Base-by-base conservation (phyloP, 306 rosid genomes). In the Mimosa pudica region DNA sequence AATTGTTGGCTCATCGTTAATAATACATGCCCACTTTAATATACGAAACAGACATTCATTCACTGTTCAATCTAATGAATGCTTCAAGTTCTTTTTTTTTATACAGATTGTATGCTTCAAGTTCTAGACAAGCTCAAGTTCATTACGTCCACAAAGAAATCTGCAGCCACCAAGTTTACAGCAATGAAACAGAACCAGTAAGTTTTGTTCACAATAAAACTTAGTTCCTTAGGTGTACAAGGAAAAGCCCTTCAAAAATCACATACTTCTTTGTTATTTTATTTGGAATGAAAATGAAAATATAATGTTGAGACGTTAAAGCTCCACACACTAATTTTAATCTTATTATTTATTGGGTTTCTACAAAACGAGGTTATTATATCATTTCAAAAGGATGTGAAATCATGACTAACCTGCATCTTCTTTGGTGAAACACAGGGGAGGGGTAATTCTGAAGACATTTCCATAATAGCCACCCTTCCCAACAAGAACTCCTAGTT, bases 391-490 rank as follows among this genome's bases (percentile, higher is more conserved):
- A 24, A 24, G 30, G 30, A 24, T 24, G 30, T 18, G 55, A 61
- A 42, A 49, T 16, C 51, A 51, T 48, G 62, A 24, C 79, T 57
- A 64, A 93, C 97, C 98, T 71, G 97, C 97, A 86, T 93, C 98
- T 74, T 88, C 92, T 80, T 88, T 91, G 44, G 87, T 88, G 90
- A 93, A 89, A 86, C 98, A 91, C 49, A 91, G 82, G 13, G 97
- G 98, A 67, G 98, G 98, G 47, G 94, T 93, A 24, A 93, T 86
- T 82, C 97, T 84, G 70, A 89, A 89, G 33, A 93, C 98, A 82
- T 93, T 93, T 68, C 94, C 97, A 81, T 89, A 83, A 80, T 42
- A 89, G 63, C 98, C 98, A 20, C 98, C 98, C 77, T 87, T 91
- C 18, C 97, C 98, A 6, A 91, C 68, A 73, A 93, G 75, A 35